Percentiles rank a stretch among this genome's conserved stretches.
phyloP scores from a whole-genome alignment of 768 basidiomycete genomes.

The Auriscalpium orientale region DNA sequence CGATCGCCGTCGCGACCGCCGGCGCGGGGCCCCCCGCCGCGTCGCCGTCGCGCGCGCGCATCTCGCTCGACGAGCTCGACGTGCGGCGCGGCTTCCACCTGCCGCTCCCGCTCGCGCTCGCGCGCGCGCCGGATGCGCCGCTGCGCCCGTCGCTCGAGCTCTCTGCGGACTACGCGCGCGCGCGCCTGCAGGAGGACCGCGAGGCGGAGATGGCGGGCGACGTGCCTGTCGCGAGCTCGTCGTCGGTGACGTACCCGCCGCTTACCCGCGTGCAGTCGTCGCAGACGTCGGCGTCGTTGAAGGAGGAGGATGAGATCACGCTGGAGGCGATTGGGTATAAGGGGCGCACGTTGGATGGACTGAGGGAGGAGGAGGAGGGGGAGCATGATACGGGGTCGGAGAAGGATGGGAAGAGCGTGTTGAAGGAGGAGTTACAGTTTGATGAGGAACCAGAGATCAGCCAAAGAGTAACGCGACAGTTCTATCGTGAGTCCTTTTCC shows the following conservation, averaged over 20 bases:
- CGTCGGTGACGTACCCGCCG: not conserved
- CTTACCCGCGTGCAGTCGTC: not conserved
- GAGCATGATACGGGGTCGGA: not conserved
- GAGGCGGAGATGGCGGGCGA: not conserved
- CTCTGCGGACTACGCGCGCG: constrained; percentile 3
- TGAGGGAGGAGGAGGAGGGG: constrained; percentile 5
- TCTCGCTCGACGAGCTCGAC: constrained; percentile 1
- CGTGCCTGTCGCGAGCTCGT: not conserved
- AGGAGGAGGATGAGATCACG: not conserved
- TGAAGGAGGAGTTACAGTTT: constrained; percentile 6
- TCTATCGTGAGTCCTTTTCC: constrained; percentile 4
- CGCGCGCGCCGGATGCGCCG: not conserved
- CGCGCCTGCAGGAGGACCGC: not conserved
- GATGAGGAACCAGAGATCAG: not conserved
- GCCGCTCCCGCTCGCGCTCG: constrained; percentile 6
- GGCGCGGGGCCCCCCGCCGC: not conserved
- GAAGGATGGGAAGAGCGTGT: not conserved
- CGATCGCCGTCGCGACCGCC: too few relatives aligned
- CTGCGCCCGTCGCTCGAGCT: constrained; percentile 7
- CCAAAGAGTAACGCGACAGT: not conserved
- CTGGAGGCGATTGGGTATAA: not conserved
- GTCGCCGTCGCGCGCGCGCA: constrained; percentile 7
- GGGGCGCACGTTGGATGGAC: not conserved
- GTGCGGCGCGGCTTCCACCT: constrained; percentile 9
- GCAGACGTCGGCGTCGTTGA: not conserved